These are phyloP conservation scores for Mycena pura DNA, from an alignment of 768 basidiomycete genomes.

Conservation along the genomic window DNA sequence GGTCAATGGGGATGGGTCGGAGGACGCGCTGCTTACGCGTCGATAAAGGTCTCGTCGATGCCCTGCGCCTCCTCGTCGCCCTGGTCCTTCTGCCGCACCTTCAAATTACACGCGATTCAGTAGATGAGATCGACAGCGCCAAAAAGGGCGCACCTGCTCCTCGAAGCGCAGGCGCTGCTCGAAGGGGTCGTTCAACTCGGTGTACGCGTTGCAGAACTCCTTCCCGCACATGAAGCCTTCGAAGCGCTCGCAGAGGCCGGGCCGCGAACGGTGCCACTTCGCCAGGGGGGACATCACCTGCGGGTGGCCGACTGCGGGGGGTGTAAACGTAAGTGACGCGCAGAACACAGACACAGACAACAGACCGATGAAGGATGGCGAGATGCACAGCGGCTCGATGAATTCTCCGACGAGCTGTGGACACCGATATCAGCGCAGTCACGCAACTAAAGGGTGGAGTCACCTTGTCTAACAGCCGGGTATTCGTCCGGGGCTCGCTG, in stretches of 20 bases:
- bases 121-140: background rate
- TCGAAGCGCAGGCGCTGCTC: conserved; percentile 96
- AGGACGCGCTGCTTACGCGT: conserved; percentile 69
- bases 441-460: conserved; percentile 1
- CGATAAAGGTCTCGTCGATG: conserved; percentile 93
- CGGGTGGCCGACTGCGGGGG: conserved; percentile 88
- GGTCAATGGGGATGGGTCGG: background rate
- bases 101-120: conserved; percentile 13
- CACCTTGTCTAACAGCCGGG: conserved; percentile 94
- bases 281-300: conserved; percentile 99
- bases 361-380: conserved; percentile 92
- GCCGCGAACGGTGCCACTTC: conserved; percentile 97
- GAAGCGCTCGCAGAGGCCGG: conserved; percentile 97
- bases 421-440: conserved; percentile 1
- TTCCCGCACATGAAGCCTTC: conserved; percentile 98
- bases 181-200: conserved; percentile 98
- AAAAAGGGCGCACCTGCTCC: conserved; percentile 68
- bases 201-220: conserved; percentile 99
- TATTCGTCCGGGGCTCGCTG: conserved; percentile 93
- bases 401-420: conserved; percentile 92
- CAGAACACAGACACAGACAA: background rate
- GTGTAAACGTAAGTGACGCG: background rate
- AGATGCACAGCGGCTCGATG: conserved; percentile 96
- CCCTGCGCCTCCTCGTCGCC: conserved; percentile 99
- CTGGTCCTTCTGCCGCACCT: conserved; percentile 90